Conservation (phyloP, 2,329 filamentous ascomycete species). For the Cordyceps pruinosa region DNA sequence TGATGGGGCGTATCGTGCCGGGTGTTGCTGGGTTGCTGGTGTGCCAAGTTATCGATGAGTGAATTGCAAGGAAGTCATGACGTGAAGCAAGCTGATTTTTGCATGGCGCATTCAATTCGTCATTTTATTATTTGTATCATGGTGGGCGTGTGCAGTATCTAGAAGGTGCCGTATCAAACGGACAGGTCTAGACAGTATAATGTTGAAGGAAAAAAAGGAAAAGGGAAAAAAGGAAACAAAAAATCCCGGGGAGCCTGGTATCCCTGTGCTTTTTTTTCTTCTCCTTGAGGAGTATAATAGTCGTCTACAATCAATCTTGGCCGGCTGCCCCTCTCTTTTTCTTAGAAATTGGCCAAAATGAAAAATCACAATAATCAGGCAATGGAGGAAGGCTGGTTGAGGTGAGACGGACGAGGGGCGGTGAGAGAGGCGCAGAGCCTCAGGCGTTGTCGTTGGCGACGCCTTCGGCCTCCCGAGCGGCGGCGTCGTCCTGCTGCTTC, state of each 20-base stretch:
- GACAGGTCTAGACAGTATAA: conserved; percentile 2
- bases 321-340: not conserved
- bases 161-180: conserved; percentile 5
- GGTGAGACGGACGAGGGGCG: not conserved
- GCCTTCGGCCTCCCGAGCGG: conserved; percentile 15
- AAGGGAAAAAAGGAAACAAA: not conserved
- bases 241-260: conserved; percentile 7
- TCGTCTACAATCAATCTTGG: conserved; percentile 9
- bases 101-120: not conserved
- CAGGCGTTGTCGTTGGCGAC: conserved; percentile 10
- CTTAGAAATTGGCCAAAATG: not conserved
- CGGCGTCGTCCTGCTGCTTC: conserved; percentile 25
- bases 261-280: conserved; percentile 2
- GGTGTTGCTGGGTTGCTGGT: not conserved
- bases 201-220: not conserved
- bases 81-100: not conserved
- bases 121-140: conserved; percentile 1
- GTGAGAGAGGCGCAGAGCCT: not conserved
- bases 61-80: not conserved
- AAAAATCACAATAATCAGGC: not conserved
- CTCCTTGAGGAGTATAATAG: conserved; percentile 9
- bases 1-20: not conserved
- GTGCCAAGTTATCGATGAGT: not conserved
- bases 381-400: not conserved
- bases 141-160: conserved; percentile 13